A percentile compares a stretch with the other conserved stretches of the same genome.
phyloP scores from a whole-genome alignment of 177 flowering plant species.

The Telopea speciosissima region DNA sequence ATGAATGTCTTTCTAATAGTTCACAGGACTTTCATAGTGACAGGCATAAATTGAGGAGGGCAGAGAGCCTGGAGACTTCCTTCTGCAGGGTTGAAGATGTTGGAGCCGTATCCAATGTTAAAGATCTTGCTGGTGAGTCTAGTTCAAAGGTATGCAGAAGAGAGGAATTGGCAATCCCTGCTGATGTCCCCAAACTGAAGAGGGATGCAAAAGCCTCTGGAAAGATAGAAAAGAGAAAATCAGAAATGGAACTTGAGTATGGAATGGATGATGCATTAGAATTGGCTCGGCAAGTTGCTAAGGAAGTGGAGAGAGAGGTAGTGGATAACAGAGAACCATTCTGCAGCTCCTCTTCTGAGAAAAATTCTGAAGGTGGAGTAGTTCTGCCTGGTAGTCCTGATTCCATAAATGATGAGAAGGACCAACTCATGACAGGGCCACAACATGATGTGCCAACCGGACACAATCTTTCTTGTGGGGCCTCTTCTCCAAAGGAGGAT shows the following conservation, averaged over 20 bases:
- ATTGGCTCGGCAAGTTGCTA: constrained; percentile 48
- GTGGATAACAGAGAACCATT: constrained; percentile 34
- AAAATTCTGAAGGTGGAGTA: constrained; percentile 19
- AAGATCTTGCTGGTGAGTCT: constrained; percentile 21
- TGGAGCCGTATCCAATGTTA: constrained; percentile 15
- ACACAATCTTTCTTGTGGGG: constrained; percentile 23
- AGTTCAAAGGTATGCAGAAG: constrained; percentile 9
- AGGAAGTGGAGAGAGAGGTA: constrained; percentile 44
- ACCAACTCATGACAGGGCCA: constrained; percentile 15
- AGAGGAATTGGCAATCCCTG: constrained; percentile 16
- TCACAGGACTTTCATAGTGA: constrained; percentile 16
- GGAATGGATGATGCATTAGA: constrained; percentile 52
- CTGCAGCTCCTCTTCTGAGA: constrained; percentile 39
- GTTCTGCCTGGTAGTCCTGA: constrained; percentile 30
- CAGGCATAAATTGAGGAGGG: constrained; percentile 14
- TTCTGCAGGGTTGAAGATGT: constrained; percentile 25
- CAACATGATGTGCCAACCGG: constrained; percentile 16
- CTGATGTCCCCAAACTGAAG: constrained; percentile 19
- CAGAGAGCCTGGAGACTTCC: constrained; percentile 20
- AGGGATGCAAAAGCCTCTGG: constrained; percentile 18
- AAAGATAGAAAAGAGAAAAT: constrained; percentile 13
- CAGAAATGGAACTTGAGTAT: constrained; percentile 34
- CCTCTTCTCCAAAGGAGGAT: constrained; percentile 26
- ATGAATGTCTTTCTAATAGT: constrained; percentile 16
- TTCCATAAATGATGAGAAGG: constrained; percentile 25